A percentile compares a stretch with the other conserved stretches of the same genome.
phyloP scores from a whole-genome alignment of 1,284 basidiomycete species.

The Gymnopus androsaceus region DNA sequence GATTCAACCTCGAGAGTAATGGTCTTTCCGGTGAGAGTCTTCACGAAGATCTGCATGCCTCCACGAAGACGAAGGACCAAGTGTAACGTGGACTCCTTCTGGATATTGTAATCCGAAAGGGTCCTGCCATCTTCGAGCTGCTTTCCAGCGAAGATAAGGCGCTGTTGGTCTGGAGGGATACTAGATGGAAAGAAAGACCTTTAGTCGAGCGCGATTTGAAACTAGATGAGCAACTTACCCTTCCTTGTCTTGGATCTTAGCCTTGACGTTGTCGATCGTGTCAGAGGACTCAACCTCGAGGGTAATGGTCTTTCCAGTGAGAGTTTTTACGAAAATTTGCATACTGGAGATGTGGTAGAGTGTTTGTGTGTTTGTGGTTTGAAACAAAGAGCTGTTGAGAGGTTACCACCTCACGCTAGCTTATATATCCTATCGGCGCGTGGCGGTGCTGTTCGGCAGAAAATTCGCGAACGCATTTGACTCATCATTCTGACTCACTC shows the following conservation, averaged over 20 bases:
- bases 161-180: constrained; percentile 82
- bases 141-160: constrained; percentile 75
- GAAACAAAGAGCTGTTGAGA: not conserved
- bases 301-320: constrained; percentile 87
- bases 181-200: constrained; percentile 29
- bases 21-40: constrained; percentile 86
- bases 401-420: not conserved
- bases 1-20: constrained; percentile 91
- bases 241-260: constrained; percentile 66
- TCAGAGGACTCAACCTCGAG: constrained; percentile 54
- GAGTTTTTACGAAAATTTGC: constrained; percentile 87
- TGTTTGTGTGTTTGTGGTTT: not conserved
- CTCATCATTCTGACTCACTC: not conserved
- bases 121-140: constrained; percentile 76
- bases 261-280: constrained; percentile 55
- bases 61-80: constrained; percentile 40
- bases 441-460: not conserved
- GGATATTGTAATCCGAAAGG: constrained; percentile 74
- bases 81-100: constrained; percentile 56
- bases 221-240: constrained; percentile 44
- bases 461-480: not conserved
- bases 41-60: constrained; percentile 84
- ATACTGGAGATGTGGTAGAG: constrained; percentile 38
- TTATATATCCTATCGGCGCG: constrained; percentile 1
- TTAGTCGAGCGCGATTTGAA: too few relatives aligned